phyloP scores from a whole-genome alignment of 208 protist genomes.

The Crithidia fasciculata region DNA sequence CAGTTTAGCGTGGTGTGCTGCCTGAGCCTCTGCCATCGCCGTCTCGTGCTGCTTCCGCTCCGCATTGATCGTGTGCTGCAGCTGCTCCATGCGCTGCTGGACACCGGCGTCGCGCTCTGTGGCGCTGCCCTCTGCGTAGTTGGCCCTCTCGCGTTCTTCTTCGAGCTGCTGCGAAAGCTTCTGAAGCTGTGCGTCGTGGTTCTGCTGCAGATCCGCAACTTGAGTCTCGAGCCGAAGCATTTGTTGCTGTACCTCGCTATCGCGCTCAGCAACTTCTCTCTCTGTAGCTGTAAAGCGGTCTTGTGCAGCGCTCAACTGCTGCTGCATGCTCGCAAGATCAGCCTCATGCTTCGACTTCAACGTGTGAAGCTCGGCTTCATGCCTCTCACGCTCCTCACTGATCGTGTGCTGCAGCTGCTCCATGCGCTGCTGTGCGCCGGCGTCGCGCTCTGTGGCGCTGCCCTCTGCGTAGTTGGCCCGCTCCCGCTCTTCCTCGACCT shows the following conservation, averaged over 20 bases:
- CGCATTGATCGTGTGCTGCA: neutral
- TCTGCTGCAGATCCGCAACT: neutral
- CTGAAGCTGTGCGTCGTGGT: constrained; percentile 4
- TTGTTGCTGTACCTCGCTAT: neutral
- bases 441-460: constrained; percentile 13
- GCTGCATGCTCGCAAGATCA: neutral
- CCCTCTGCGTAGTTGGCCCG: constrained; percentile 20
- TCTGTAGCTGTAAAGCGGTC: neutral
- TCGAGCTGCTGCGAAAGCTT: constrained; percentile 24
- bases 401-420: constrained; percentile 9
- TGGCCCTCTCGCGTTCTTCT: constrained; percentile 6
- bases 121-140: constrained; percentile 14
- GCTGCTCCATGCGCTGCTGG: constrained; percentile 7
- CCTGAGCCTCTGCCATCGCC: neutral
- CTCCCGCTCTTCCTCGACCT: constrained; percentile 22
- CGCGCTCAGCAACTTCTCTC: neutral
- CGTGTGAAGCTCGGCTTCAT: neutral
- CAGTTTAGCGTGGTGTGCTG: neutral
- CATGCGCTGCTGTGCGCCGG: constrained; percentile 20
- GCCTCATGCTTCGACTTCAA: neutral
- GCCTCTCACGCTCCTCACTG: constrained; percentile 10
- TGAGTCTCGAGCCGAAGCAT: neutral
- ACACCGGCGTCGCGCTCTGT: constrained; percentile 1
- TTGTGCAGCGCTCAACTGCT: neutral
- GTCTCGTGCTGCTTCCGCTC: constrained; percentile 10